phyloP scores from a whole-genome alignment of 192 early-diverging fungal species.

The Gaertneriomyces sp. region DNA sequence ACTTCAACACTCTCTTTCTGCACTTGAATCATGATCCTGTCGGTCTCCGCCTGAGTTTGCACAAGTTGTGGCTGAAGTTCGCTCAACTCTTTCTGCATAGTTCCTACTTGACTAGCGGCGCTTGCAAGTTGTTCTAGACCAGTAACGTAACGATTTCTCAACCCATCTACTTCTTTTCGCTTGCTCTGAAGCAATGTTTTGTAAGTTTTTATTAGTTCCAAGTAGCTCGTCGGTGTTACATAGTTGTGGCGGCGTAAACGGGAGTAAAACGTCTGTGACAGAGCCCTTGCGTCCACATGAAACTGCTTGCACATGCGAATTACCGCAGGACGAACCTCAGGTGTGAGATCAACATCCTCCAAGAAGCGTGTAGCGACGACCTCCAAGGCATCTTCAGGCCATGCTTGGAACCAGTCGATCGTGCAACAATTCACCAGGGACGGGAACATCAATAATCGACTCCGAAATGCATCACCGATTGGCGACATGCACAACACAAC shows the following conservation, averaged over 20 bases:
- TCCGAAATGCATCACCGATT: conserved; percentile 59
- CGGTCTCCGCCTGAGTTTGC: conserved; percentile 52
- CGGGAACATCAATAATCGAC: conserved; percentile 57
- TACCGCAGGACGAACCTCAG: conserved; percentile 40
- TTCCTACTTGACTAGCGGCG: conserved; percentile 51
- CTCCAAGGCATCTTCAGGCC: conserved; percentile 60
- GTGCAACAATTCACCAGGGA: conserved; percentile 61
- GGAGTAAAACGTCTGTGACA: conserved; percentile 49
- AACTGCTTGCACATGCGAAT: conserved; percentile 59
- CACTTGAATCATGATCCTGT: conserved; percentile 55
- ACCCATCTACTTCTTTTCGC: conserved; percentile 48
- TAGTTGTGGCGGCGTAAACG: conserved; percentile 53
- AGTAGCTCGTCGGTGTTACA: conserved; percentile 56
- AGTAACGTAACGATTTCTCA: conserved; percentile 50
- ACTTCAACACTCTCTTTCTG: conserved; percentile 52
- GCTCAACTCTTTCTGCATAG: conserved; percentile 56
- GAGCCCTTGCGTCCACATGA: conserved; percentile 44
- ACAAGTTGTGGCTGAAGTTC: conserved; percentile 56
- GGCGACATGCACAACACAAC: conserved; percentile 60
- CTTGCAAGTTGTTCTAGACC: conserved; percentile 56
- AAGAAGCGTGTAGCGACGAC: conserved; percentile 55
- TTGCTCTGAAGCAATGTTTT: conserved; percentile 50
- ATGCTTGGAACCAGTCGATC: conserved; percentile 64
- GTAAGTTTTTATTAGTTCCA: conserved; percentile 60
- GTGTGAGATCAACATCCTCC: conserved; percentile 53